Evolutionary conservation across 2,329 filamentous ascomycete genomes (phyloP).

Genomic region (Arthrobotrys musiformis): DNA sequence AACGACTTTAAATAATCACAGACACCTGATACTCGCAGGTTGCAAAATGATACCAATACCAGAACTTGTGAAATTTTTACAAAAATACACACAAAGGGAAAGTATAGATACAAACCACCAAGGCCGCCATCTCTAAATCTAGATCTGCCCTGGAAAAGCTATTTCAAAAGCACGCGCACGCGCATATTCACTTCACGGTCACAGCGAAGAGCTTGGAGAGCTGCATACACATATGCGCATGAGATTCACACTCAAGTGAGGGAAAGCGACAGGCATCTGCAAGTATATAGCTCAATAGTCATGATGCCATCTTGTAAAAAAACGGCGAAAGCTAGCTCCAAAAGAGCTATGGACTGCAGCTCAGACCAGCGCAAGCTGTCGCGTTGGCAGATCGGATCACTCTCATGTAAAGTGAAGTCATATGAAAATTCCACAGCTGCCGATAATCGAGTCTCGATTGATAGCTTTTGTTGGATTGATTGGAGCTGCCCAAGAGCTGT

Average conservation of each 20-base stretch:
- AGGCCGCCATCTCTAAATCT: background rate
- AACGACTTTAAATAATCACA: background rate
- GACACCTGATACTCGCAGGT: background rate
- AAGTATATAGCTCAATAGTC: slow-evolving; percentile 5
- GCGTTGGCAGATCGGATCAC: background rate
- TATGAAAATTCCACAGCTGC: background rate
- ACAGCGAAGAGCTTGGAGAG: background rate
- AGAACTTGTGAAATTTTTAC: background rate
- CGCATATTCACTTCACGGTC: background rate
- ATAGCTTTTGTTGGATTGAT: background rate
- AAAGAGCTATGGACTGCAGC: background rate
- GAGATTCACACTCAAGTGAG: background rate
- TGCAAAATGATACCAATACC: background rate
- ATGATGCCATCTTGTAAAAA: slow-evolving; percentile 1
- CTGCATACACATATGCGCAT: slow-evolving; percentile 15
- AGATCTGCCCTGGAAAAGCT: background rate
- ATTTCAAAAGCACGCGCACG: background rate
- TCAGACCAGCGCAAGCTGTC: slow-evolving; percentile 1
- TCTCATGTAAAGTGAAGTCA: background rate
- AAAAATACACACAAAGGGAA: background rate
- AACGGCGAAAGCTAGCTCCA: background rate
- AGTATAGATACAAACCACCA: background rate
- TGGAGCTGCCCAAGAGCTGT: background rate
- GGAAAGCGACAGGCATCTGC: background rate
- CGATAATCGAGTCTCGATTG: no score